phyloP scores from a whole-genome alignment of 441 rosid species.

The Corymbia citriodora region DNA sequence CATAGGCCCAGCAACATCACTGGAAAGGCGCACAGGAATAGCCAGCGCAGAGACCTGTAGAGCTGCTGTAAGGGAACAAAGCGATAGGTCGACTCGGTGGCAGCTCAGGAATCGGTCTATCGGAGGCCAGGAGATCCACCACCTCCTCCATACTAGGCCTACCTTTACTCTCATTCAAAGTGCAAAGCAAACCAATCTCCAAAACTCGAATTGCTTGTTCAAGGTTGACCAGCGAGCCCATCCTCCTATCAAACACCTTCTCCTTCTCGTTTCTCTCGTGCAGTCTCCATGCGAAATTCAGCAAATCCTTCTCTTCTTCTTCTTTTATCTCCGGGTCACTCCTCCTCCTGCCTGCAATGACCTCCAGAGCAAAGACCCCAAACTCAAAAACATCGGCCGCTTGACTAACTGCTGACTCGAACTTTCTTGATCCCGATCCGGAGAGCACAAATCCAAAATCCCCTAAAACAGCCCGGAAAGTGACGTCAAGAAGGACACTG shows the following conservation, averaged over 20 bases:
- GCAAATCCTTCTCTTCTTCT: slow-evolving; percentile 34
- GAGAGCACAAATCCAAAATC: slow-evolving; percentile 39
- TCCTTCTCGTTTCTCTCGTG: slow-evolving; percentile 32
- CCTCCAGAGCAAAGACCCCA: slow-evolving; percentile 38
- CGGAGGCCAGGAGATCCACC: slow-evolving; percentile 20
- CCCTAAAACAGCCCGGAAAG: slow-evolving; percentile 37
- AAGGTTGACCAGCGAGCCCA: slow-evolving; percentile 33
- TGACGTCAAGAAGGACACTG: slow-evolving; percentile 38
- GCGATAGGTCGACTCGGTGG: slow-evolving; percentile 27
- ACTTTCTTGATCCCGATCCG: slow-evolving; percentile 12
- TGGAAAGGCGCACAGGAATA: slow-evolving; percentile 35
- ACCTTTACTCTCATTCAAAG: slow-evolving; percentile 33
- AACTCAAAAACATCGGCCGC: slow-evolving; percentile 40
- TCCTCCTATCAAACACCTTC: slow-evolving; percentile 33
- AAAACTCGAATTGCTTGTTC: slow-evolving; percentile 32
- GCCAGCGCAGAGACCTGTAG: slow-evolving; percentile 27
- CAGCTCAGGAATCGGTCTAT: slow-evolving; percentile 22
- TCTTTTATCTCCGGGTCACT: slow-evolving; percentile 10
- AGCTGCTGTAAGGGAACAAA: slow-evolving; percentile 40
- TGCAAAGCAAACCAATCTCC: slow-evolving; percentile 39
- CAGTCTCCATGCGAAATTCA: slow-evolving; percentile 40
- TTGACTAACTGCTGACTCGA: slow-evolving; percentile 30
- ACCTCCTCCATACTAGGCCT: slow-evolving; percentile 36
- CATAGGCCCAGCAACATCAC: neutral
- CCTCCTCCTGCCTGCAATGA: slow-evolving; percentile 36